These are phyloP conservation scores for Huntiella savannae DNA, from an alignment of 2,329 filamentous ascomycete species.

Conservation along the genomic window DNA sequence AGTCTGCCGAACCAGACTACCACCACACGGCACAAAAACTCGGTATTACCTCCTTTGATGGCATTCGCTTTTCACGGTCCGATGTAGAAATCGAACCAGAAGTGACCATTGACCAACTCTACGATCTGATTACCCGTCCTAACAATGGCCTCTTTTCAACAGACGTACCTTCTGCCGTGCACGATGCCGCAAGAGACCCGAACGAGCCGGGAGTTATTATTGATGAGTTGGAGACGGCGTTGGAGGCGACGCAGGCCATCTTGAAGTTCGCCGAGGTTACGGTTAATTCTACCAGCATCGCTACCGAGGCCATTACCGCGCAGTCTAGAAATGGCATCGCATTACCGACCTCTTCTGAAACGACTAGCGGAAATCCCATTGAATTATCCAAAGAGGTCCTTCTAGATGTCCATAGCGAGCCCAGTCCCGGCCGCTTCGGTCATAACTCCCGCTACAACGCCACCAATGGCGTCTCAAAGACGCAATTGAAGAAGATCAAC, in stretches of 20 bases:
- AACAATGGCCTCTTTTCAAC: constrained; percentile 1
- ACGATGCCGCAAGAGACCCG: background rate
- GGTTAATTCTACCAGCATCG: too few species aligned
- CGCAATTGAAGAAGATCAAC: constrained; percentile 2
- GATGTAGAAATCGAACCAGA: constrained; percentile 2
- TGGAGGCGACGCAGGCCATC: too few species aligned
- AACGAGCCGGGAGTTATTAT: background rate
- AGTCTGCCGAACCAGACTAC: background rate
- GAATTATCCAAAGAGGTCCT: too few species aligned
- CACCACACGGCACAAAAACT: background rate
- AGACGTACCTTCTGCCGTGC: background rate
- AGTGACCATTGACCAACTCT: constrained; percentile 1
- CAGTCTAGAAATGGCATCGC: too few species aligned
- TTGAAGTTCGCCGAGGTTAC: too few species aligned
- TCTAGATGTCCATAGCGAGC: too few species aligned
- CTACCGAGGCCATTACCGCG: too few species aligned
- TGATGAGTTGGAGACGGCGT: too few species aligned
- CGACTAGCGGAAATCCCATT: too few species aligned
- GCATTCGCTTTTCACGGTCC: constrained; percentile 5
- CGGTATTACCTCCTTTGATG: constrained; percentile 2
- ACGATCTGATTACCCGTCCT: constrained; percentile 3
- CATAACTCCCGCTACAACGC: too few species aligned
- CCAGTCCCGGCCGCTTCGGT: too few species aligned
- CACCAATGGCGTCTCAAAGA: background rate
- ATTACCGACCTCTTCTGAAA: too few species aligned